Evolutionary conservation across 2,329 filamentous ascomycete species (phyloP), one percentile per base, ranked within the genome.

Genomic region (Cyphellophora attinorum): DNA sequence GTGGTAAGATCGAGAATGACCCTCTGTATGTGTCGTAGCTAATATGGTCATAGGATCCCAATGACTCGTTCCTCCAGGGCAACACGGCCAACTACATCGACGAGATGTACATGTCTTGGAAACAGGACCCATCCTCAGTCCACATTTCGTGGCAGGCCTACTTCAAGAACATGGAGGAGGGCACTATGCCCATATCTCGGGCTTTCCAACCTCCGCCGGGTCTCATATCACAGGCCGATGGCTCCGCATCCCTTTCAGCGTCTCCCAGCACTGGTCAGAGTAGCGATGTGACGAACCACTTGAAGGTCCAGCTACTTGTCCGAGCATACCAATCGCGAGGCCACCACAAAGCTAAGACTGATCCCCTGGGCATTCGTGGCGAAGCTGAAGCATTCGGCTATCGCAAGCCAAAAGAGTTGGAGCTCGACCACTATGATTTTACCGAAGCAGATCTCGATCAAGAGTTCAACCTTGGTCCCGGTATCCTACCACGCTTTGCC

Each of bases 131-230:
- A 34, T 74, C 78, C 53, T 94, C 85, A 57, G 91, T 98, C 40
- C 91, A 98, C 64, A 74, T 94, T 53, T 98, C 91, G 60, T 98
- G 91, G 91, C 89, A 94, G 68, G 80, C 93, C 58, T 98, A 98
- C 74, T 98, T 98, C 75, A 85, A 80, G 68, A 98, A 98, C 68
- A 95, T 98, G 83, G 91, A 98, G 70, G 83, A 78, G 48, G 91
- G 91, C 60, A 84, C 91, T 55, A 96, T 98, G 85, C 89, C 89
- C 57, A 85, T 93, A 58, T 91, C 89, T 45, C 84, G 93, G 65
- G 91, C 91, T 50, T 98, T 98, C 70, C 86, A 86, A 48, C 88
- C 91, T 48, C 91, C 91, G 30, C 91, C 91, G 11, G 94, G 83
- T 50, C 77, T 98, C 49, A 80, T 96, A 33, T 85, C 88, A 37